These are phyloP conservation scores for Coemansia sp. DNA, from an alignment of 192 early-diverging fungal genomes.

Conservation along the genomic window DNA sequence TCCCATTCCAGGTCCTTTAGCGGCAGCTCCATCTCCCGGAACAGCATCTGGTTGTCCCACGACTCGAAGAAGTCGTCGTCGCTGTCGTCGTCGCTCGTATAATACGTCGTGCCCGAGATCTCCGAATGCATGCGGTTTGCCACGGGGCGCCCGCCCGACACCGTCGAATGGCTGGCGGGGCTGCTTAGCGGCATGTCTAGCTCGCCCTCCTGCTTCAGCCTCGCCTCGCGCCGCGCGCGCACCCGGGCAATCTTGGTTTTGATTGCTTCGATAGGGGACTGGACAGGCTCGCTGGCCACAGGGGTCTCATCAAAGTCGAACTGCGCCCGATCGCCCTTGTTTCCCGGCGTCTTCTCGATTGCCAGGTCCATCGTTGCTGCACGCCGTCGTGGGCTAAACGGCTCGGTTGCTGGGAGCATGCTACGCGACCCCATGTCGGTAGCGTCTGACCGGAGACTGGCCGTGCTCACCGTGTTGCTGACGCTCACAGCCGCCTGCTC, in stretches of 20 bases:
- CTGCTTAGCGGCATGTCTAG: no score
- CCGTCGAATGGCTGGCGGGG: background rate
- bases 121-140: slow-evolving; percentile 7
- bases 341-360: background rate
- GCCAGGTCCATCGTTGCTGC: slow-evolving; percentile 21
- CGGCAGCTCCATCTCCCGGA: slow-evolving; percentile 34
- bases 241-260: slow-evolving; percentile 17
- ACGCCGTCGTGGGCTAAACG: slow-evolving; percentile 20
- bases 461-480: slow-evolving; percentile 27
- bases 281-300: no score
- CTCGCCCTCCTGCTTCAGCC: slow-evolving; percentile 13
- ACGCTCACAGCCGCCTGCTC: background rate
- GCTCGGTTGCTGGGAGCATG: background rate
- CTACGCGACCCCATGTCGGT: background rate
- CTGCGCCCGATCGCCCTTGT: background rate
- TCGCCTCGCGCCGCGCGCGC: slow-evolving; percentile 31
- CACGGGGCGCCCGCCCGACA: background rate
- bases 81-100: slow-evolving; percentile 4
- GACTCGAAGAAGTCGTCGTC: slow-evolving; percentile 30
- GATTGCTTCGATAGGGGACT: slow-evolving; percentile 1
- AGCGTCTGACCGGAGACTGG: slow-evolving; percentile 9
- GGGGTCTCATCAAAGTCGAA: no score
- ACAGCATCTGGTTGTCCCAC: slow-evolving; percentile 23
- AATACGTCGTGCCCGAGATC: slow-evolving; percentile 15
- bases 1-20: slow-evolving; percentile 48